Percentiles rank a stretch among this genome's conserved stretches.
These are phyloP conservation scores for Mercurialis annua DNA, from an alignment of 345 rosid species.

Conservation along the genomic window DNA sequence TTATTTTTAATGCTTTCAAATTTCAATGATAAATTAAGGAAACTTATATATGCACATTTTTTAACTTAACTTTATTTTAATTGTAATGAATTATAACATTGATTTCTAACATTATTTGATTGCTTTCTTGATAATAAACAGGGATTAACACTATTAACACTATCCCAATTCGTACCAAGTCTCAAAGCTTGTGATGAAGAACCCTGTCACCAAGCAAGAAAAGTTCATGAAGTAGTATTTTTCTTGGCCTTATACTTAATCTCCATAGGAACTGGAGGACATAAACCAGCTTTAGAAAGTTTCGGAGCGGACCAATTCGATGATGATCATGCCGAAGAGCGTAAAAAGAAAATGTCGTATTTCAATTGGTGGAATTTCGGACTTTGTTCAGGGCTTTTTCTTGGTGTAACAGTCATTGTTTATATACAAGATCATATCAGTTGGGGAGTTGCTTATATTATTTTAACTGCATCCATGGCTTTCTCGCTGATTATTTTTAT, in stretches of 20 bases:
- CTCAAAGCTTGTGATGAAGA: slow-evolving; percentile 60
- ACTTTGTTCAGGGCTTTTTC: slow-evolving; percentile 65
- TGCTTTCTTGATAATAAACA: slow-evolving; percentile 23
- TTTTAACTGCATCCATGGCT: slow-evolving; percentile 64
- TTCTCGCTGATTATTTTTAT: slow-evolving; percentile 56
- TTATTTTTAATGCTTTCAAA: no score
- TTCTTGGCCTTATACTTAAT: slow-evolving; percentile 77
- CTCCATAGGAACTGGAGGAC: slow-evolving; percentile 92
- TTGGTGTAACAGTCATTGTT: slow-evolving; percentile 68
- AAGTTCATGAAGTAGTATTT: slow-evolving; percentile 62
- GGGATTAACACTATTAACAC: slow-evolving; percentile 66
- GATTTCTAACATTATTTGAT: neutral
- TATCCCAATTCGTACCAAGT: slow-evolving; percentile 73
- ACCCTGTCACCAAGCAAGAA: slow-evolving; percentile 53
- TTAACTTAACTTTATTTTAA: no score
- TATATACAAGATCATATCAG: slow-evolving; percentile 73
- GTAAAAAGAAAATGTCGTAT: slow-evolving; percentile 82
- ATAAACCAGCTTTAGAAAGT: slow-evolving; percentile 89
- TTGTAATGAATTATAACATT: no score
- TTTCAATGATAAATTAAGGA: no score
- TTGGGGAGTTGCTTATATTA: slow-evolving; percentile 79
- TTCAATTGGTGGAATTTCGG: slow-evolving; percentile 95
- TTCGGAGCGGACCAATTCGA: slow-evolving; percentile 98
- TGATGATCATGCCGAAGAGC: slow-evolving; percentile 62
- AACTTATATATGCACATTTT: no score